Evolutionary conservation across 345 rosid species (phyloP), one percentile per base, ranked within the genome.

Genomic region (Kandelia obovata): DNA sequence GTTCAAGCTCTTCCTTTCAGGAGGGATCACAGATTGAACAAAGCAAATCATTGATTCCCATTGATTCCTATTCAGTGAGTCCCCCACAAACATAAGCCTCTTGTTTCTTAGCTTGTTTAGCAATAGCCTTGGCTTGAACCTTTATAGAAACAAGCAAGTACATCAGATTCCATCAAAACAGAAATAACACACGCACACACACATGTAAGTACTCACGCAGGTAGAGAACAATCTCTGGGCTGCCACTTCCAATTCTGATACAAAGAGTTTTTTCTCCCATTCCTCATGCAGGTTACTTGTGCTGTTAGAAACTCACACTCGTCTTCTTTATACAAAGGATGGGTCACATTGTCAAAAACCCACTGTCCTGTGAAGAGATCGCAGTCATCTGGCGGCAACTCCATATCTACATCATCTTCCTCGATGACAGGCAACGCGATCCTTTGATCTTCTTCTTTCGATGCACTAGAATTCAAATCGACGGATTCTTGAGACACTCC

Each of bases 1-100:
- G 83, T 75, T 85, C 81, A 87, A 77, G 84, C 85, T 87, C 62
- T 95, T 95, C 60, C 80, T 79, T 39, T 88, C 86, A 20, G 77
- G 71, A 49, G 96, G 89, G 75, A 80, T n/a, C 37, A 71, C 90
- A 32, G 99, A 90, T 79, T 96, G 94, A 81, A 82, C 91, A 84
- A 96, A 77, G 76, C 99, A 96, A 74, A 92, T 65, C 99, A 96
- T 86, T 57, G 99, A 95, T 80, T 92, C 99, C 99, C 99, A 95
- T 62, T 95, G 99, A 59, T 96, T 96, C 60, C 99, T 79, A 74
- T 96, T 96, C 68, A 96, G 55, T 9, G 99, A 96, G 78, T 96
- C 99, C 68, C 99, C 99, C 55, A 95, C 93, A 71, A 89, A 95
- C 99, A 95, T 90, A 2, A 95, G 74, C 72, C 99, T 88, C 85